These are phyloP conservation scores for Verticillium nonalfalfae DNA, from an alignment of 2,329 filamentous ascomycete genomes.

Conservation along the genomic window DNA sequence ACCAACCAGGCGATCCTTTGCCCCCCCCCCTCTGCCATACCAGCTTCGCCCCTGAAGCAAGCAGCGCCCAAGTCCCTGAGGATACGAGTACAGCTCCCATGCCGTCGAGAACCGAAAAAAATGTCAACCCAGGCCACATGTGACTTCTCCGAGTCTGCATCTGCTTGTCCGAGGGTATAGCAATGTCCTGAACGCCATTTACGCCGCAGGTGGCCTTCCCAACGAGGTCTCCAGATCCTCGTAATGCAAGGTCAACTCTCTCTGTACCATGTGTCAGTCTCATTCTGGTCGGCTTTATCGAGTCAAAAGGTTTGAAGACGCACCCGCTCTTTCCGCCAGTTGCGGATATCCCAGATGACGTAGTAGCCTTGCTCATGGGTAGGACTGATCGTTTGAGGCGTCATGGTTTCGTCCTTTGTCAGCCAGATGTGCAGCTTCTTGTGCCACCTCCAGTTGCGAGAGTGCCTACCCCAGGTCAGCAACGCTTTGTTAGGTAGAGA, in stretches of 20 bases:
- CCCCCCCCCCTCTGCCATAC: background rate
- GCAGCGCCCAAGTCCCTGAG: background rate
- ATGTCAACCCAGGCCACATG: background rate
- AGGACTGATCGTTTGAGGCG: conserved; percentile 51
- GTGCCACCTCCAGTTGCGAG: conserved; percentile 63
- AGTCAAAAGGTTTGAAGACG: conserved; percentile 18
- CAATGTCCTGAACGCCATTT: background rate
- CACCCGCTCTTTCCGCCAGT: conserved; percentile 59
- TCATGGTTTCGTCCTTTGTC: conserved; percentile 62
- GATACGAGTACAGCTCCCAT: background rate
- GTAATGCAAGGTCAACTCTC: conserved; percentile 56
- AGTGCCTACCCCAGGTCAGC: conserved; percentile 35
- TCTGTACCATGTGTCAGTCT: conserved; percentile 28
- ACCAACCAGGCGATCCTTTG: background rate
- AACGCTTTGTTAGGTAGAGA: background rate
- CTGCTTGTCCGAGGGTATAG: background rate
- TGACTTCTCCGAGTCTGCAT: background rate
- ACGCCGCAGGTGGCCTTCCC: conserved; percentile 1
- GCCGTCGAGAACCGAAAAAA: background rate
- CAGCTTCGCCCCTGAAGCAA: conserved; percentile 1
- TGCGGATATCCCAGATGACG: conserved; percentile 57
- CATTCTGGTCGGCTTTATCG: background rate
- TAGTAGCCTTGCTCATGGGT: conserved; percentile 60
- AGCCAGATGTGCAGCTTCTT: conserved; percentile 62
- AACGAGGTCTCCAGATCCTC: conserved; percentile 50